Evolutionary conservation across 345 rosid species (phyloP).

Genomic region (Rhodamnia argentea): DNA sequence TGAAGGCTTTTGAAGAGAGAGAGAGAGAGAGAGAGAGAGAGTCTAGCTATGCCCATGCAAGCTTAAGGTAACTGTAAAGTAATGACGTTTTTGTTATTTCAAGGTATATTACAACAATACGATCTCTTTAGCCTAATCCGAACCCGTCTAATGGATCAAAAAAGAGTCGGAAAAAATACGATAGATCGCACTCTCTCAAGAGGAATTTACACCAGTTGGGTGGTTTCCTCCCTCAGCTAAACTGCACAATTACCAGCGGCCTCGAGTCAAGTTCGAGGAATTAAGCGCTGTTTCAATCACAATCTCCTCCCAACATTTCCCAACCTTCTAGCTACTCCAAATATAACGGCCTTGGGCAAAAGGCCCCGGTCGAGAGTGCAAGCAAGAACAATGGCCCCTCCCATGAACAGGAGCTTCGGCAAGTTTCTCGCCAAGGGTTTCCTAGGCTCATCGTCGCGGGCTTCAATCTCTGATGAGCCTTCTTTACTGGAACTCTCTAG

Average conservation of each 20-base stretch:
- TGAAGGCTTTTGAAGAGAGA: neutral
- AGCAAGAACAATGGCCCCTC: conserved; percentile 82
- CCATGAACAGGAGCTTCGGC: conserved; percentile 57
- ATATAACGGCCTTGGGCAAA: conserved; percentile 76
- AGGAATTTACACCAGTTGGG: neutral
- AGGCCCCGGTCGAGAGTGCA: conserved; percentile 81
- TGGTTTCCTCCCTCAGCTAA: neutral
- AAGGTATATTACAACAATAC: neutral
- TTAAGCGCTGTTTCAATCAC: neutral
- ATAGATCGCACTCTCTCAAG: neutral
- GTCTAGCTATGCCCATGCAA: neutral
- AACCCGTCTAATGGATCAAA: conserved; percentile 2
- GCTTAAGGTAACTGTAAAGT: neutral
- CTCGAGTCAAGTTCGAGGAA: neutral
- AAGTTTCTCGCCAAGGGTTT: conserved; percentile 14
- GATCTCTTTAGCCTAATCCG: neutral
- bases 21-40: neutral
- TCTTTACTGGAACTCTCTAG: conserved; percentile 25
- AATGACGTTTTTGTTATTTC: neutral
- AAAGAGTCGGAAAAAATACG: neutral
- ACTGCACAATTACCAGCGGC: neutral
- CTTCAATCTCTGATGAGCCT: conserved; percentile 15
- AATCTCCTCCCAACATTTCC: neutral
- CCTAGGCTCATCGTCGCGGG: conserved; percentile 21
- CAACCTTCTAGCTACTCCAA: conserved; percentile 70